Base-by-base conservation (phyloP, 2,329 filamentous ascomycete genomes). In the Xylaria arbuscula region DNA sequence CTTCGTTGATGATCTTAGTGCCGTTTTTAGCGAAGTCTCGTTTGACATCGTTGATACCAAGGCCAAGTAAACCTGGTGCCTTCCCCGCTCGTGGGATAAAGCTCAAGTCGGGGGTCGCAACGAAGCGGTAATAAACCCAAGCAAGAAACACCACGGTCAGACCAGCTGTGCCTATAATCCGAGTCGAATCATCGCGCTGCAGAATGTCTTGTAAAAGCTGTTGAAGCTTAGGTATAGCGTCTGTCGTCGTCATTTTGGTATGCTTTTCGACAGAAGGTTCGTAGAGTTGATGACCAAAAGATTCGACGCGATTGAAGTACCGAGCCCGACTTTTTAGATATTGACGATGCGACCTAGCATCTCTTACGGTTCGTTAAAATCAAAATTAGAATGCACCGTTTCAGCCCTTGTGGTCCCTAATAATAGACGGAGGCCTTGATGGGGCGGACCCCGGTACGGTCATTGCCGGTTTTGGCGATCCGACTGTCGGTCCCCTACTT, bases 11-110 rank as follows among this genome's bases (percentile, higher is more conserved):
- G 15, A 71, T 71, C 47, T 71, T 70, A 13, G 64, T 70, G 11
- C 70, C 70, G 8, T 70, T 71, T 36, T 70, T 70, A 2, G 70
- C 67, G 55, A 71, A 71, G 28, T 71, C 70, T 15, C 67, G 67
- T 19, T 71, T 71, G 40, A 70, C 70, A 61, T 71, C 67, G 24
- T 62, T 70, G 10, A 71, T 28, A 9, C 70, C 70, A 3, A 66
- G 10, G 24, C 70, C 70, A n/a, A 71, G 62, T 15, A 15, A 17
- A 7, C 70, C 70, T 0, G 70, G 70, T 36, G 68, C 61, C 53
- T 71, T 71, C 22, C 70, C 70, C 45, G 70, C 67, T 5, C 70
- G 70, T 10, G 70, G 70, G 1, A 71, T 6, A 40, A 67, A 68
- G 51, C 68, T 71, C 45, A 71, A 55, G 24, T 70, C 70, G 13